Base-by-base conservation (phyloP, 1,284 basidiomycete genomes). In the Ustilago crameri region DNA sequence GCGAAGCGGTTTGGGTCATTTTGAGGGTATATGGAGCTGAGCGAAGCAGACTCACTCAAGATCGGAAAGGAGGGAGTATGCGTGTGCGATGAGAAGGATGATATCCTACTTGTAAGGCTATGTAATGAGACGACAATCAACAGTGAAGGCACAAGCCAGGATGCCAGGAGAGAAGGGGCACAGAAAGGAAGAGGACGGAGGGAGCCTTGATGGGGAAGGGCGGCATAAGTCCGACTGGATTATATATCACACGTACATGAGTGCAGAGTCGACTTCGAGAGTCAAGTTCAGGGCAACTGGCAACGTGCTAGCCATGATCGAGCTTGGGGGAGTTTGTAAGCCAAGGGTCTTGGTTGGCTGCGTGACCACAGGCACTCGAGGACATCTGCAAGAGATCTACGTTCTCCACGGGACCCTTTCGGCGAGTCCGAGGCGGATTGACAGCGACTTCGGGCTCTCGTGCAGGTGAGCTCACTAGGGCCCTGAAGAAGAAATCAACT, bases 1-100 rank as follows among this genome's bases (percentile, higher is more conserved):
- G 59, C 5, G 59, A 62, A 20, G 59, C 54, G 23, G 47, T 43
- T 14, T 41, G 52, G 32, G 51, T 18, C 65, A 58, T 62, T 10
- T 18, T 50, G 44, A 46, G 37, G 42, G 50, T 40, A 41, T 49
- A 37, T 20, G 17, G 12, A 27, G 32, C 27, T 48, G 23, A 27
- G 43, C 8, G 22, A 23, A 18, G 20, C 8, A 44, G n/a, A n/a
- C n/a, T 30, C 30, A 12, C 30, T 30, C 45, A n/a, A 3, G 35
- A 37, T 37, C 5, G 12, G 40, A 42, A 9, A 23, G 24, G 42
- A 44, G 8, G n/a, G 22, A 32, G 12, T 15, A 5, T 15, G 12
- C n/a, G 7, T 8, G 5, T 37, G 35, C 8, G n/a, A 37, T 14
- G 14, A 14, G 7, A 38, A 18, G n/a, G n/a, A n/a, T n/a, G n/a